Evolutionary conservation across 2,329 filamentous ascomycete genomes (phyloP).

Genomic region (Fusarium albosuccineum): DNA sequence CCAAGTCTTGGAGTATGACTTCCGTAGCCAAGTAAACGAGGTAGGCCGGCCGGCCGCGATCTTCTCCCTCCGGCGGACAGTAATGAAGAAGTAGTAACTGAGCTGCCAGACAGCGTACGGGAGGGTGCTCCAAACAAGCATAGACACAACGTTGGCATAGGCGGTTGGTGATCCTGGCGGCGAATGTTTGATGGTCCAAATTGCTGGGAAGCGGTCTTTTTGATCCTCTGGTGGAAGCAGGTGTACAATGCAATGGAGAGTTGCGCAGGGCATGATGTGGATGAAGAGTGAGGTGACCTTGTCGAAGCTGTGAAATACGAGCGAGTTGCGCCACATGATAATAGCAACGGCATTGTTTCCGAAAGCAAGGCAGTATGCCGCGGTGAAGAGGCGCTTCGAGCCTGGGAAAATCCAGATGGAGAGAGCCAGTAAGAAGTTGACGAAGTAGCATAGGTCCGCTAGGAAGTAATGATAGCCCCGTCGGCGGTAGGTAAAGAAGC

Average conservation of each 20-base stretch:
- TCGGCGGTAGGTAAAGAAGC: conserved; percentile 90
- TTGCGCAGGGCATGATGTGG: conserved; percentile 97
- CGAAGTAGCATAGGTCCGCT: conserved; percentile 97
- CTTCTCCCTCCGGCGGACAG: conserved; percentile 92
- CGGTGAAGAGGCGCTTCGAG: conserved; percentile 92
- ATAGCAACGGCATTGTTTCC: conserved; percentile 98
- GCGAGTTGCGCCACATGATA: conserved; percentile 98
- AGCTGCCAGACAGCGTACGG: conserved; percentile 96
- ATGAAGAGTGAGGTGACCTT: conserved; percentile 99
- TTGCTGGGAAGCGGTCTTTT: conserved; percentile 80
- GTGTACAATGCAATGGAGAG: conserved; percentile 92
- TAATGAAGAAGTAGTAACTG: conserved; percentile 94
- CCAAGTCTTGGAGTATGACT: conserved; percentile 89
- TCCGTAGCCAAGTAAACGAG: conserved; percentile 96
- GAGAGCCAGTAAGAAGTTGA: conserved; percentile 86
- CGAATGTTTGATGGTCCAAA: conserved; percentile 82
- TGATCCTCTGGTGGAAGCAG: conserved; percentile 77
- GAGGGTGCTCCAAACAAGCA: conserved; percentile 94
- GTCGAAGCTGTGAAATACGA: conserved; percentile 98
- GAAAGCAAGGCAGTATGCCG: conserved; percentile 91
- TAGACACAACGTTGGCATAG: conserved; percentile 81
- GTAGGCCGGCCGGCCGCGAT: conserved; percentile 96
- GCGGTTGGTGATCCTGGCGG: conserved; percentile 80
- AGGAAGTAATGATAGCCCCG: conserved; percentile 97
- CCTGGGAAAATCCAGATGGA: conserved; percentile 91